Percentiles rank a stretch among this genome's conserved stretches.
Conservation (phyloP, 2,329 filamentous ascomycete species). For the Ceratocystis variospora region DNA sequence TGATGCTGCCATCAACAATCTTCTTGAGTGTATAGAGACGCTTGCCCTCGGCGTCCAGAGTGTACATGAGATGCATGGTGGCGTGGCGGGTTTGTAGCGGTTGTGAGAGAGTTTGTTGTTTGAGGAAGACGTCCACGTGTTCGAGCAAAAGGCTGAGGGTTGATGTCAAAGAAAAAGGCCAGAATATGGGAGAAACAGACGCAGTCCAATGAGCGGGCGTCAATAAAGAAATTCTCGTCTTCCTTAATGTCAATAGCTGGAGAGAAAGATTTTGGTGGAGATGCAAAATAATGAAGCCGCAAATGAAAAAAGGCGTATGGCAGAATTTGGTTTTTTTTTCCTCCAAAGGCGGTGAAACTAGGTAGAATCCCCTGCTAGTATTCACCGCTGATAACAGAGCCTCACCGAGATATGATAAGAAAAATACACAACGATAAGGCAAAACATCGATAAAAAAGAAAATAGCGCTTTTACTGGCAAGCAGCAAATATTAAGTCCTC, state of each 20-base stretch:
- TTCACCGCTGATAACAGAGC: constrained; percentile 5
- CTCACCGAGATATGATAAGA: constrained; percentile 5
- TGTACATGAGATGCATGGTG: constrained; percentile 62
- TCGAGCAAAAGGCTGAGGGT: not conserved
- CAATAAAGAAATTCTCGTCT: not conserved
- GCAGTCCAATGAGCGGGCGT: not conserved
- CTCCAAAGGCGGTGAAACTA: constrained; percentile 13
- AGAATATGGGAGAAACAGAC: not conserved
- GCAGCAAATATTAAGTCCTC: no score
- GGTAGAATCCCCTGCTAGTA: not conserved
- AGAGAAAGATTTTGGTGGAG: constrained; percentile 14
- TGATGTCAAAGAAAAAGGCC: not conserved
- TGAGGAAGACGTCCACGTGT: not conserved
- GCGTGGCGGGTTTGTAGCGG: constrained; percentile 20
- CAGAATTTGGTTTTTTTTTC: constrained; percentile 17
- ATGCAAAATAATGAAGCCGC: constrained; percentile 10
- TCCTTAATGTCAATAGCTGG: not conserved
- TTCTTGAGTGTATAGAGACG: constrained; percentile 94
- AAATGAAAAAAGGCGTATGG: constrained; percentile 10
- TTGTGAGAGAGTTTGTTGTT: not conserved
- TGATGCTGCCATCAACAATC: constrained; percentile 67
- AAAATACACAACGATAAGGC: constrained; percentile 11
- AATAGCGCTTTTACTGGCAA: not conserved
- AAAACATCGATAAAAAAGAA: not conserved
- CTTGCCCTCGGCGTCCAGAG: constrained; percentile 66